These are phyloP conservation scores for Hippophae rhamnoides DNA, from an alignment of 306 rosid genomes.

Conservation along the genomic window DNA sequence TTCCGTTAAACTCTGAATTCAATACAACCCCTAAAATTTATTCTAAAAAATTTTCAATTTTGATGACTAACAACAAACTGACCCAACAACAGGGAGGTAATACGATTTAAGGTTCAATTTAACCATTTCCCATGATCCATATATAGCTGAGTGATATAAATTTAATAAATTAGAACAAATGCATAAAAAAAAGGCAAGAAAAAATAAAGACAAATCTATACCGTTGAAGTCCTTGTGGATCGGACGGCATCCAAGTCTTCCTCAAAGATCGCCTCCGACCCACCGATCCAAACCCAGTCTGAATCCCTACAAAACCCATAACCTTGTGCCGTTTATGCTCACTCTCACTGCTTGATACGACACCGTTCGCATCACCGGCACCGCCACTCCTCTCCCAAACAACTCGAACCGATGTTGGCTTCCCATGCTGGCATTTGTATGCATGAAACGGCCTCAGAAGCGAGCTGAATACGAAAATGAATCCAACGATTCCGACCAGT, in stretches of 20 bases:
- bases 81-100: no score
- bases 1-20: no score
- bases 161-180: no score
- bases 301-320: conserved; percentile 85
- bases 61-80: no score
- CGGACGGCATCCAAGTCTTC: conserved; percentile 89
- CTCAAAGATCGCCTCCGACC: conserved; percentile 68
- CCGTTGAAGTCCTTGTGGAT: conserved; percentile 74
- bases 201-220: conserved; percentile 6
- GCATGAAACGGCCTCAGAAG: conserved; percentile 23
- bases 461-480: conserved; percentile 34
- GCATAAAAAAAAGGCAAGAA: background rate
- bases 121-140: no score
- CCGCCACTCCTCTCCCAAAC: conserved; percentile 52
- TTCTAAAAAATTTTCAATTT: no score
- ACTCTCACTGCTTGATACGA: conserved; percentile 5
- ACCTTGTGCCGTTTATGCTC: conserved; percentile 42
- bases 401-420: conserved; percentile 57
- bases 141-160: no score
- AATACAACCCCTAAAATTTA: no score
- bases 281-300: conserved; percentile 73
- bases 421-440: conserved; percentile 20
- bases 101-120: no score
- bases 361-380: conserved; percentile 5
- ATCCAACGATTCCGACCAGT: conserved; percentile 36